Evolutionary conservation across 805 yeast species (phyloP).

Genomic region (Yamadazyma nakazawae): DNA sequence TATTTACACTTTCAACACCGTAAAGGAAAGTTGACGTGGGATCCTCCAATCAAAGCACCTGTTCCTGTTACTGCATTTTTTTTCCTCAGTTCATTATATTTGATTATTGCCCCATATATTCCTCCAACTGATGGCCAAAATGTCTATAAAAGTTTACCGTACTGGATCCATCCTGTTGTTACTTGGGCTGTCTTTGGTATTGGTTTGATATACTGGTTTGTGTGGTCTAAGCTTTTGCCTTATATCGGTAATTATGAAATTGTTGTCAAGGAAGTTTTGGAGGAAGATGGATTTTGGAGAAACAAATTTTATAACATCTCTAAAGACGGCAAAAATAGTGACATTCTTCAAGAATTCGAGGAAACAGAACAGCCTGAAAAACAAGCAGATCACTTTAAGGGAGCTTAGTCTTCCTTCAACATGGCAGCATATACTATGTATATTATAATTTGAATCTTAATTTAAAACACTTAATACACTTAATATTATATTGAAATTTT

Average conservation of each 20-base stretch:
- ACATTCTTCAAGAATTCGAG: conserved; percentile 5
- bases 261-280: conserved; percentile 51
- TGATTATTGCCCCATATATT: conserved; percentile 73
- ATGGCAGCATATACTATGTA: not conserved
- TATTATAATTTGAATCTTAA: too few relatives aligned
- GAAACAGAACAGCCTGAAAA: not conserved
- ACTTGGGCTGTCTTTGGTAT: conserved; percentile 70
- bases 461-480: too few relatives aligned
- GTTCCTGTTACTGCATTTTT: conserved; percentile 63
- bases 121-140: conserved; percentile 67
- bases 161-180: conserved; percentile 79
- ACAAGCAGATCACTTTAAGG: not conserved
- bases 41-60: conserved; percentile 68
- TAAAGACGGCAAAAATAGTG: conserved; percentile 16
- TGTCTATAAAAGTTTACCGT: conserved; percentile 69
- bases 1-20: conserved; percentile 51
- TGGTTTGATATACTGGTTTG: conserved; percentile 64
- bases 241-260: conserved; percentile 49
- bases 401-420: not conserved
- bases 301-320: conserved; percentile 47
- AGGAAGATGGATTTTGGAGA: conserved; percentile 73
- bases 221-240: conserved; percentile 63
- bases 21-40: conserved; percentile 56
- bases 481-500: too few relatives aligned
- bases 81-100: conserved; percentile 59